Evolutionary conservation across 2,329 filamentous ascomycete genomes (phyloP), one percentile per base, ranked within the genome.

Genomic region (Penicillium palitans): DNA sequence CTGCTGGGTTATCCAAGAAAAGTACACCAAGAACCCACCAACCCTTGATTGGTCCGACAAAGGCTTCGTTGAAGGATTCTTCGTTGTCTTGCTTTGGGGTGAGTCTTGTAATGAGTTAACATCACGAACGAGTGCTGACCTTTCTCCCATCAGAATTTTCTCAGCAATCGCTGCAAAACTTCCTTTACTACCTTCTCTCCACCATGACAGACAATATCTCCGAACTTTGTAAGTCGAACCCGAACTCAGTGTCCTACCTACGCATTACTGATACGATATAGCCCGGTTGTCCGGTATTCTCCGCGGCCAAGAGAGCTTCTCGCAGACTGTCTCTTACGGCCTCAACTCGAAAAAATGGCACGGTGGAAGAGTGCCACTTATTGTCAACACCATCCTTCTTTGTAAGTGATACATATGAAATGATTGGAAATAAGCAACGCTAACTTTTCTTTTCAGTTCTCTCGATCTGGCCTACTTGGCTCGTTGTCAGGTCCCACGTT

Each of bases 121-220:
- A 27, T 33, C 17, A 3, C 7, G 9, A 0, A 37, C 7, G 0
- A 25, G 29, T n/a, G 31, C 62, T 63, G 41, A 64, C 19, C 15
- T 5, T 15, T 13, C 4, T 13, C 24, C 1, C 17, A 45, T 33
- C 25, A 67, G 66, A 68, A 52, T 83, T 84, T 61, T 72, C 81
- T 2, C 74, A 80, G 2, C 82, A 85, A 64, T 73, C 79, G 0
- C 66, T 83, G 21, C 82, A 84, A 66, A 84, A 83, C 54, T 84
- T 80, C 80, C 72, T 84, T 0, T 84, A 84, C 61, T 84, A 84
- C 62, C 71, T 85, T 19, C 70, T 85, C 2, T 80, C 81, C 0
- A 83, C 79, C 6, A 84, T 79, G 72, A 84, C 81, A 0, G 79
- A 84, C 52, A 83, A 84, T 50, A 83, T 84, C 57, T 81, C 81